These are phyloP conservation scores for Linum trigynum DNA, from an alignment of 345 rosid genomes.

Conservation along the genomic window DNA sequence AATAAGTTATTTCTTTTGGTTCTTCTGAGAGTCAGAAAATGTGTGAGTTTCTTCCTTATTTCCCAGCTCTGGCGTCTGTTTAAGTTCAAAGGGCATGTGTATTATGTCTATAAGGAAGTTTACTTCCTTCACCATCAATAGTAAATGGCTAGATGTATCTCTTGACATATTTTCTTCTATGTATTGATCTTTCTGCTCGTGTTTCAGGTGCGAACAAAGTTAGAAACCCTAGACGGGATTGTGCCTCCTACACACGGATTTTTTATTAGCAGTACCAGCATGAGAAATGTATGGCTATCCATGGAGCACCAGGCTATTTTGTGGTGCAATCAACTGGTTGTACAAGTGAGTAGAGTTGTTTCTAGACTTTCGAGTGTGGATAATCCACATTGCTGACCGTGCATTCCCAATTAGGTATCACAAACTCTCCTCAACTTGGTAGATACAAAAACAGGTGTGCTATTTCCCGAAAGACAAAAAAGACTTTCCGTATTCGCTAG, in stretches of 20 bases:
- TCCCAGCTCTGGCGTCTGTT: background rate
- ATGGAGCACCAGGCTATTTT: constrained; percentile 98
- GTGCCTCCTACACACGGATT: constrained; percentile 90
- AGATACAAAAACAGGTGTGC: constrained; percentile 64
- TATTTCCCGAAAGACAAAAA: constrained; percentile 44
- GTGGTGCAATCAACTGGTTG: constrained; percentile 97
- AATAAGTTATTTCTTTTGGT: background rate
- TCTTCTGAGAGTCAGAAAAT: background rate
- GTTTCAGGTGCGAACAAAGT: constrained; percentile 67
- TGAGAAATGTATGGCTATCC: constrained; percentile 94
- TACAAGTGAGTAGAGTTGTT: constrained; percentile 58
- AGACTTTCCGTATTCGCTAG: constrained; percentile 57
- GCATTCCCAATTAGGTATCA: constrained; percentile 54
- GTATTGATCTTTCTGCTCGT: constrained; percentile 7
- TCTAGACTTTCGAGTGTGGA: constrained; percentile 4
- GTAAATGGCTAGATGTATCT: background rate
- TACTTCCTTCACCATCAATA: no score
- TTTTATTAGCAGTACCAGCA: constrained; percentile 76
- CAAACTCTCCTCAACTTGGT: constrained; percentile 94
- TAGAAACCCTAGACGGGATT: constrained; percentile 83
- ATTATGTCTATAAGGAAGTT: background rate
- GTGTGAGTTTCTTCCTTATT: background rate
- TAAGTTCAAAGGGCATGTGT: background rate
- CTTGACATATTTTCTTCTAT: background rate
- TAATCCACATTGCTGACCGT: constrained; percentile 18